Conservation (phyloP, 202 grass and related monocot genomes). For the Carex arenaria region DNA sequence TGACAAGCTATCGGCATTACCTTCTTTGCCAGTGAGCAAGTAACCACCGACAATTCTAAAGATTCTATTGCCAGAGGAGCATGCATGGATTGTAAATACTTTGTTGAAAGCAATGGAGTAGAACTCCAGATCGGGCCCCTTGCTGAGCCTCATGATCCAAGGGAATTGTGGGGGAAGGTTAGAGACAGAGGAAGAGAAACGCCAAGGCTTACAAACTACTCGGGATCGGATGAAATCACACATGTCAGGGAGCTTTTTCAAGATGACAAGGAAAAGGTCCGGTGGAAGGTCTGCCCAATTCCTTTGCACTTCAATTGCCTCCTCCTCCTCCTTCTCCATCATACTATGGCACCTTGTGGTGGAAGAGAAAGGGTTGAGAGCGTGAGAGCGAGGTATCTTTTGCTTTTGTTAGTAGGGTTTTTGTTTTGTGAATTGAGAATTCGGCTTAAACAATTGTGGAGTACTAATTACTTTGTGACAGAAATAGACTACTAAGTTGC, state of each 20-base stretch:
- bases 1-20: neutral
- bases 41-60: neutral
- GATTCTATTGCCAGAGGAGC: neutral
- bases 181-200: neutral
- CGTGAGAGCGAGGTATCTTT: no score
- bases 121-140: neutral
- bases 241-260: neutral
- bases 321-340: no score
- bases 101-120: neutral
- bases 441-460: no score
- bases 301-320: no score
- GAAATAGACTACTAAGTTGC: no score
- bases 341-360: no score
- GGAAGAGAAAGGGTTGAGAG: no score
- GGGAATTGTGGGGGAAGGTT: neutral
- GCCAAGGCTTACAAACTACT: neutral
- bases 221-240: neutral
- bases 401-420: no score
- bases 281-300: neutral
- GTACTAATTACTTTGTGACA: no score
- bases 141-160: neutral
- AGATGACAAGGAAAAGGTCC: neutral
- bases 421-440: no score
- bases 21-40: neutral
- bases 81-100: neutral